Percentiles rank a stretch among this genome's conserved stretches.
These are phyloP conservation scores for Pseudohalonectria lignicola DNA, from an alignment of 2,329 filamentous ascomycete species.

Conservation along the genomic window DNA sequence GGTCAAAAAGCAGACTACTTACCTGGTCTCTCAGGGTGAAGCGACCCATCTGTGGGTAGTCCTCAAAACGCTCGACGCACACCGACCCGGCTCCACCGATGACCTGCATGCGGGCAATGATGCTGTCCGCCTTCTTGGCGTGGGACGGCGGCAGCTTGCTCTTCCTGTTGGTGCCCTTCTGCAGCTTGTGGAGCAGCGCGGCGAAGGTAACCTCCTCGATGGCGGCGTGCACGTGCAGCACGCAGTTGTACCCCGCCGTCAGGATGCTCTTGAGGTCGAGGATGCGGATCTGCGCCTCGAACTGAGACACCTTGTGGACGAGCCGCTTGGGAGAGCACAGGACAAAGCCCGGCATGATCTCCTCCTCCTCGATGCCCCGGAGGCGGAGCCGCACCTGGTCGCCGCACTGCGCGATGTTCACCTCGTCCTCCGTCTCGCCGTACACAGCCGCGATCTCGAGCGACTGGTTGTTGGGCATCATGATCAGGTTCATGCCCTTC, in stretches of 20 bases:
- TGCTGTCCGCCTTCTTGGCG: slow-evolving; percentile 68
- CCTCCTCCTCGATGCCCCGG: slow-evolving; percentile 93
- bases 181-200: slow-evolving; percentile 79
- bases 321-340: slow-evolving; percentile 89
- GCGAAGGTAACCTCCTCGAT: slow-evolving; percentile 96
- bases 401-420: slow-evolving; percentile 71
- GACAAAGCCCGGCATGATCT: slow-evolving; percentile 90
- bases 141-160: slow-evolving; percentile 90
- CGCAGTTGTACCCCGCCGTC: slow-evolving; percentile 92
- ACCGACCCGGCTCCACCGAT: slow-evolving; percentile 77
- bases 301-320: slow-evolving; percentile 79
- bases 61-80: slow-evolving; percentile 89
- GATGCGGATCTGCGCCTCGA: slow-evolving; percentile 95
- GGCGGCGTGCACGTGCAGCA: slow-evolving; percentile 91
- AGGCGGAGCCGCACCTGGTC: slow-evolving; percentile 90
- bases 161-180: slow-evolving; percentile 88
- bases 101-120: slow-evolving; percentile 86
- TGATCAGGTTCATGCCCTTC: slow-evolving; percentile 73
- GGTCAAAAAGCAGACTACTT: too few species aligned
- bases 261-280: slow-evolving; percentile 91
- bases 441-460: slow-evolving; percentile 79
- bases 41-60: slow-evolving; percentile 87
- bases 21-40: slow-evolving; percentile 87
- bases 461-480: slow-evolving; percentile 91
- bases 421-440: slow-evolving; percentile 92